phyloP scores from a whole-genome alignment of 2,329 filamentous ascomycete genomes.

The Sarocladium oryzae region DNA sequence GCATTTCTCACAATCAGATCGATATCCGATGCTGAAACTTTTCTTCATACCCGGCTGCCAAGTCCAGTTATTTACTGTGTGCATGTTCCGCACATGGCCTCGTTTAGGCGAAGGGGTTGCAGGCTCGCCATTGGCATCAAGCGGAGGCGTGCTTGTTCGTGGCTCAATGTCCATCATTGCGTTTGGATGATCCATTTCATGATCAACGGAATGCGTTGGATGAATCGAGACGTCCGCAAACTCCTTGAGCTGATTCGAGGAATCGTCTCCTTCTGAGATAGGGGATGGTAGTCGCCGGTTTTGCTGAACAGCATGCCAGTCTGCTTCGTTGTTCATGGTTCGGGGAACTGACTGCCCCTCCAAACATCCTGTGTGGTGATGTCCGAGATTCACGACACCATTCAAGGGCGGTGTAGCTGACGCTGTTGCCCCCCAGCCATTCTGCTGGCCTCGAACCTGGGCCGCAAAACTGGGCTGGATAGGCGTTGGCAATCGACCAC shows the following conservation, averaged over 20 bases:
- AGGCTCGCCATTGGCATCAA: constrained; percentile 28
- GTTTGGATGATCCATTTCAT: constrained; percentile 31
- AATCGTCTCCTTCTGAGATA: constrained; percentile 51
- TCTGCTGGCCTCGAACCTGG: constrained; percentile 47
- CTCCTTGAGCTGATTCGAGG: constrained; percentile 23
- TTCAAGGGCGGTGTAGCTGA: constrained; percentile 17
- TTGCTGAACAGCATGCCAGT: constrained; percentile 48
- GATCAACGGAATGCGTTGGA: background rate
- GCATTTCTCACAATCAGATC: constrained; percentile 74
- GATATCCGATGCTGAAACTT: constrained; percentile 71
- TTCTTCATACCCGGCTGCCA: constrained; percentile 59
- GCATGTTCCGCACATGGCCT: constrained; percentile 52
- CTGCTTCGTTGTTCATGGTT: constrained; percentile 35
- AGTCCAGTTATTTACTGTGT: constrained; percentile 56
- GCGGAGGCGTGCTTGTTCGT: constrained; percentile 17
- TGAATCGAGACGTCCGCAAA: constrained; percentile 1
- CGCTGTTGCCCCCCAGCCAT: constrained; percentile 22
- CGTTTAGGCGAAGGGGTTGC: constrained; percentile 41
- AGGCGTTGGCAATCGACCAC: constrained; percentile 47
- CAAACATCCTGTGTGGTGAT: constrained; percentile 32
- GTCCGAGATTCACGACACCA: constrained; percentile 31
- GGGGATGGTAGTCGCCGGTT: constrained; percentile 51
- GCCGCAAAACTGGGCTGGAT: constrained; percentile 53
- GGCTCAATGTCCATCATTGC: constrained; percentile 31
- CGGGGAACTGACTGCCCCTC: constrained; percentile 42